Conservation (phyloP, 2,329 filamentous ascomycete genomes). For the Colletotrichum gloeosporioides region DNA sequence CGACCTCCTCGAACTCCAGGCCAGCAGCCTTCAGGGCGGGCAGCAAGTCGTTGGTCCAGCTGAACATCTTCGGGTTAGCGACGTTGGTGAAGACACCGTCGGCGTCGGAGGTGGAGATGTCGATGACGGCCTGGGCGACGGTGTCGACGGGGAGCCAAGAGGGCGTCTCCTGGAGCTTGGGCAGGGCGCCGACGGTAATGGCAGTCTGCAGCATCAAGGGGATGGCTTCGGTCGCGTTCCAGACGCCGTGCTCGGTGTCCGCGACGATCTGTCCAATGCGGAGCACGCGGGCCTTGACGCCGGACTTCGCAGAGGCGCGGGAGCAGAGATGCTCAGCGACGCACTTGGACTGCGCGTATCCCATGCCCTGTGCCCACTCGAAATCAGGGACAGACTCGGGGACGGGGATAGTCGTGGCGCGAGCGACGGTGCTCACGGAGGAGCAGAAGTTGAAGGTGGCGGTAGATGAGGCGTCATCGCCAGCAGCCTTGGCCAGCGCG, state of each 20-base stretch:
- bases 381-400: constrained; percentile 40
- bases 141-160: constrained; percentile 53
- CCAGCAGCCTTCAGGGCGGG: constrained; percentile 50
- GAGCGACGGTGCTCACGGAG: constrained; percentile 49
- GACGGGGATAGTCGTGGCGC: constrained; percentile 33
- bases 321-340: constrained; percentile 43
- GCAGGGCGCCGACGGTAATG: constrained; percentile 46
- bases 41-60: constrained; percentile 56
- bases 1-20: constrained; percentile 49
- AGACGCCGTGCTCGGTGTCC: constrained; percentile 50
- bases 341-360: constrained; percentile 48
- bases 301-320: constrained; percentile 33
- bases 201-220: constrained; percentile 56
- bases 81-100: constrained; percentile 50
- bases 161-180: constrained; percentile 47
- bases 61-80: constrained; percentile 50
- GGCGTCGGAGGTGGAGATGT: constrained; percentile 36
- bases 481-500: constrained; percentile 30
- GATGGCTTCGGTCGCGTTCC: constrained; percentile 58
- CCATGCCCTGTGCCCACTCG: constrained; percentile 43
- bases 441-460: constrained; percentile 55
- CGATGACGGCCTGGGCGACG: constrained; percentile 44
- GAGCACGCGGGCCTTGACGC: constrained; percentile 39
- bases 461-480: not conserved
- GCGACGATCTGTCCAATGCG: constrained; percentile 58